Percentiles rank a stretch among this genome's conserved stretches.
Evolutionary conservation across 208 protist genomes (phyloP).

Genomic region (Leishmania turanica): DNA sequence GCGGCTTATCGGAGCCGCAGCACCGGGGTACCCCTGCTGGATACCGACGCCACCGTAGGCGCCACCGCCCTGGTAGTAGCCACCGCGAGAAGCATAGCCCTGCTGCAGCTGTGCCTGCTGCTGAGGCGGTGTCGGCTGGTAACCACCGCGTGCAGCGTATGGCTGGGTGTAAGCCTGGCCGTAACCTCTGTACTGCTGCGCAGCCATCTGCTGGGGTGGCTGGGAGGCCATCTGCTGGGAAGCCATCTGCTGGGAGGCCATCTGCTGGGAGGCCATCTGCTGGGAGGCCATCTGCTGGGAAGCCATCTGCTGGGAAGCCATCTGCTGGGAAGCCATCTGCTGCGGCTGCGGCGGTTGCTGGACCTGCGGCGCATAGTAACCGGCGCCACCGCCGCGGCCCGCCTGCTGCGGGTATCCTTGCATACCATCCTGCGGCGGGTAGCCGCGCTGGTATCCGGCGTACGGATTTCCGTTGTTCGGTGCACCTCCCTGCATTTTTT

Average conservation of each 20-base stretch:
- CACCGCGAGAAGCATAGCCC: constrained; percentile 29
- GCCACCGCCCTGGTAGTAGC: constrained; percentile 24
- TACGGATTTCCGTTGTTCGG: constrained; percentile 30
- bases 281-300: neutral
- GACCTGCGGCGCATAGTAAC: constrained; percentile 25
- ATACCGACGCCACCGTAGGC: constrained; percentile 2
- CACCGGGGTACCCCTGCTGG: constrained; percentile 10
- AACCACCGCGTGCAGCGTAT: constrained; percentile 1
- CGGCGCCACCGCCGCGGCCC: constrained; percentile 16
- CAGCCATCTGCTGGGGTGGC: neutral
- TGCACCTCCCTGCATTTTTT: constrained; percentile 34
- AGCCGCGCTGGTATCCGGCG: constrained; percentile 29
- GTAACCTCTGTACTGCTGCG: constrained; percentile 28
- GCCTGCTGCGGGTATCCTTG: constrained; percentile 32
- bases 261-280: neutral
- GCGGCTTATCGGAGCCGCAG: neutral
- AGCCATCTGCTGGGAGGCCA: neutral
- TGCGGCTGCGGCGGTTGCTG: constrained; percentile 4
- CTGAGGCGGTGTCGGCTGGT: constrained; percentile 9
- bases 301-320: neutral
- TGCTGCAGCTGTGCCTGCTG: constrained; percentile 6
- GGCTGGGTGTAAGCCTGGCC: constrained; percentile 2
- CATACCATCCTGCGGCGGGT: constrained; percentile 16
- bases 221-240: neutral
- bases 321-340: neutral